Base-by-base conservation (phyloP, 257 asterid species). In the Solanum lycopersicoides region DNA sequence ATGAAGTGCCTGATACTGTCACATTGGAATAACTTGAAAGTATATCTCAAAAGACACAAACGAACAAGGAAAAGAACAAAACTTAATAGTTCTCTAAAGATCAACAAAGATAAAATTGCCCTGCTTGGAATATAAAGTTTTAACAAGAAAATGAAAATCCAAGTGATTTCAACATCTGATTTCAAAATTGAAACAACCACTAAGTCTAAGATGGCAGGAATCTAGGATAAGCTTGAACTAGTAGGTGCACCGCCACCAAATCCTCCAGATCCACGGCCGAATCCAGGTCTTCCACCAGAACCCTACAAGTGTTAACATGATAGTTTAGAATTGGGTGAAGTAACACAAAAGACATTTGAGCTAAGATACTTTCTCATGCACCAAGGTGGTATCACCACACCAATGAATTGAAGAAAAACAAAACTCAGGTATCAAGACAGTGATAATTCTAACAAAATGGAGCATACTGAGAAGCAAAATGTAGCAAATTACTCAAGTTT, bases 211-310 rank as follows among this genome's bases (percentile, higher is more conserved):
- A 86, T 50, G 84, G 63, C 15, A 66, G n/a, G 15, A 59, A 87
- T 30, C 44, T 89, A 91, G 37, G 90, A 79, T 68, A 88, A 88
- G 89, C 89, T 89, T 56, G 91, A 91, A 71, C 93, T 91, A 53
- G 93, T 91, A 25, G 92, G 92, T 82, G 93, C 91, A 41, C 90
- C 84, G 8, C 90, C 87, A 44, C 91, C 91, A 9, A 79, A 87
- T 20, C 91, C 90, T 72, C 90, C 91, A 88, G 91, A 66, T 79
- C 92, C 92, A 80, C 92, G 92, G 1, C 92, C 92, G 42, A 87
- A 90, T 20, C 89, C 87, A 45, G 92, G 86, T 45, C 92, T 87
- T 87, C 92, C 92, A 16, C 87, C 37, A 72, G 87, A 88, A n/a
- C 87, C 77, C 88, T 86, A 23, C 25, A 86, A 71, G 60, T 50